A percentile compares a stretch with the other conserved stretches of the same genome.
Conservation (phyloP, 2,329 filamentous ascomycete species). For the Calonectria crousiana region DNA sequence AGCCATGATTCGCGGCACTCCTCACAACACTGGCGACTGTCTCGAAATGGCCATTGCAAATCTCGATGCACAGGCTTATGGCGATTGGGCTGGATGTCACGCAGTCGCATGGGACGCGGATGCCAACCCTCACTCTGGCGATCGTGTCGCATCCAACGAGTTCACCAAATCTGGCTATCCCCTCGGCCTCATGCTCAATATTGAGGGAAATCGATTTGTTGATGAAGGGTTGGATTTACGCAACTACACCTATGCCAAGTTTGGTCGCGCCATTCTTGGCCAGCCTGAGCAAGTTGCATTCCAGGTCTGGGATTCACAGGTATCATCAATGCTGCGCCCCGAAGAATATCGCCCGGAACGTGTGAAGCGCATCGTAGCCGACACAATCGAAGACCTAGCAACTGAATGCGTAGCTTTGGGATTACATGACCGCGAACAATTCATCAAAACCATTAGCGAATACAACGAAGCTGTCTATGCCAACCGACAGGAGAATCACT, state of each 20-base stretch:
- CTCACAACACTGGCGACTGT: conserved; percentile 72
- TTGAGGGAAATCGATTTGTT: conserved; percentile 70
- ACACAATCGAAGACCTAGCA: conserved; percentile 67
- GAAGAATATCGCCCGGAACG: conserved; percentile 74
- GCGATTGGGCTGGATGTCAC: conserved; percentile 75
- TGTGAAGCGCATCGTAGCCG: conserved; percentile 64
- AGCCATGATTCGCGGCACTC: conserved; percentile 57
- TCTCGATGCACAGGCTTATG: conserved; percentile 62
- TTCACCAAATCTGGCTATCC: conserved; percentile 79
- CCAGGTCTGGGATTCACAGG: conserved; percentile 72
- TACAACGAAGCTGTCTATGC: conserved; percentile 70
- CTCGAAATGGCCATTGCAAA: conserved; percentile 65
- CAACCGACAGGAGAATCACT: conserved; percentile 56
- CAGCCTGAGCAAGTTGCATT: conserved; percentile 72
- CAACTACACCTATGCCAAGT: conserved; percentile 77
- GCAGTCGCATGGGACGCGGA: conserved; percentile 75
- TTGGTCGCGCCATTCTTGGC: conserved; percentile 70
- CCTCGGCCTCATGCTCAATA: conserved; percentile 74
- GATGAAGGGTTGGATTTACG: conserved; percentile 75
- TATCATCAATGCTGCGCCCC: conserved; percentile 63
- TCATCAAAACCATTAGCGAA: conserved; percentile 64
- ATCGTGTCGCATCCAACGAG: conserved; percentile 72
- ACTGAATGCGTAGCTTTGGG: conserved; percentile 60
- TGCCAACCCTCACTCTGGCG: conserved; percentile 65
- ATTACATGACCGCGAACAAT: conserved; percentile 57